These are phyloP conservation scores for Aspergillus neoniger DNA, from an alignment of 2,329 filamentous ascomycete species.

Conservation along the genomic window DNA sequence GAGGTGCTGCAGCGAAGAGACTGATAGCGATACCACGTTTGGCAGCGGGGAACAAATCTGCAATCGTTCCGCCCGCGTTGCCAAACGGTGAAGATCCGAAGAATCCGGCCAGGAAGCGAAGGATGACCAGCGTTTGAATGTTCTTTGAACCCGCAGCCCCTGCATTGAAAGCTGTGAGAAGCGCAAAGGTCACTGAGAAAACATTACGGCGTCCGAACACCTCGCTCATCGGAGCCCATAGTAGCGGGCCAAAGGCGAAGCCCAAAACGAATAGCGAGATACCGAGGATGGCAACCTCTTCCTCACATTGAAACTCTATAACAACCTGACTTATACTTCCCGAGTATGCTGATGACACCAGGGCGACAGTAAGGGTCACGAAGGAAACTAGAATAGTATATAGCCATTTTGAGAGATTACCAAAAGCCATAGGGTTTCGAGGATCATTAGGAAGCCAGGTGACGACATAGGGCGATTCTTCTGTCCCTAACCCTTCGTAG, in stretches of 20 bases:
- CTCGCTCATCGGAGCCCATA: slow-evolving; percentile 47
- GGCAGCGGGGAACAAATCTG: slow-evolving; percentile 60
- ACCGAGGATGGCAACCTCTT: slow-evolving; percentile 44
- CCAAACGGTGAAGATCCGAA: slow-evolving; percentile 65
- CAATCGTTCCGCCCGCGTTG: slow-evolving; percentile 63
- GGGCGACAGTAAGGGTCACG: slow-evolving; percentile 45
- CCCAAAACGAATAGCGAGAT: slow-evolving; percentile 51
- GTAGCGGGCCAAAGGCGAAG: slow-evolving; percentile 48
- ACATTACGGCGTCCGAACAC: slow-evolving; percentile 40
- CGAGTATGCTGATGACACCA: slow-evolving; percentile 47
- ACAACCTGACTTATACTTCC: slow-evolving; percentile 42
- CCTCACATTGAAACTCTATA: slow-evolving; percentile 36
- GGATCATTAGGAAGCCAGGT: slow-evolving; percentile 47
- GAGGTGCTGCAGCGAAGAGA: slow-evolving; percentile 68
- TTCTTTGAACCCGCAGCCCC: slow-evolving; percentile 61
- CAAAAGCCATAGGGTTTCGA: slow-evolving; percentile 44
- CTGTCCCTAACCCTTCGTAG: slow-evolving; percentile 43
- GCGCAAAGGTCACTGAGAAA: slow-evolving; percentile 36
- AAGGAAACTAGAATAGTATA: slow-evolving; percentile 42
- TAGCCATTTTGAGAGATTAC: slow-evolving; percentile 40
- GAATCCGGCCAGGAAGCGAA: slow-evolving; percentile 66
- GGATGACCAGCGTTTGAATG: slow-evolving; percentile 62
- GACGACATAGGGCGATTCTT: slow-evolving; percentile 47
- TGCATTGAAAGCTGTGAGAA: slow-evolving; percentile 63
- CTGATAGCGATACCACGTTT: slow-evolving; percentile 61